Percentiles rank a stretch among this genome's conserved stretches.
Evolutionary conservation across 2,329 filamentous ascomycete species (phyloP).

Genomic region (Nemania serpens): DNA sequence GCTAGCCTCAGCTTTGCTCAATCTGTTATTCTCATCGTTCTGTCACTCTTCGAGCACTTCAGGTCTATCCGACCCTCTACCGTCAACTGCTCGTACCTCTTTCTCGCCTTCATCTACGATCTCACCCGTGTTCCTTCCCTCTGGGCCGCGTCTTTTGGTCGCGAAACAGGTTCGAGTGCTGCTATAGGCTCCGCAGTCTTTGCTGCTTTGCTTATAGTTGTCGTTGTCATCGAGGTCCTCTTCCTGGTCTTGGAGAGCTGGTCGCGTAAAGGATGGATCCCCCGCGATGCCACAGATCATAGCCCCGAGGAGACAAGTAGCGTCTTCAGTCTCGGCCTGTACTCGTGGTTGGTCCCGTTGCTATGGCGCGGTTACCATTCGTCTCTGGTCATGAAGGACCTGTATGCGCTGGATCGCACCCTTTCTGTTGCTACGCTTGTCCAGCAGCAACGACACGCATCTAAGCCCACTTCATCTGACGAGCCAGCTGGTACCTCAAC

Average conservation of each 20-base stretch:
- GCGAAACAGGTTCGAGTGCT: background rate
- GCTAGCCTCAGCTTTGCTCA: background rate
- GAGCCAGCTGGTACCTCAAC: background rate
- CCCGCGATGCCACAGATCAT: background rate
- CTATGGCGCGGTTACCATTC: background rate
- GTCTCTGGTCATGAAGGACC: background rate
- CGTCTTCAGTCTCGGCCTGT: background rate
- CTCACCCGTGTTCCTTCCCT: background rate
- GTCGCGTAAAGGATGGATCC: slow-evolving; percentile 5
- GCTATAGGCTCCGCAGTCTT: background rate
- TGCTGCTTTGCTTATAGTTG: background rate
- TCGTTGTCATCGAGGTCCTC: background rate
- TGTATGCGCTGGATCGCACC: background rate
- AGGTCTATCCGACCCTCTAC: background rate
- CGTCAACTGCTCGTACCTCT: background rate
- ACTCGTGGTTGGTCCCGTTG: background rate
- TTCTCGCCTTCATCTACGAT: background rate
- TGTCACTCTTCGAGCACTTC: background rate
- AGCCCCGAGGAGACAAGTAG: background rate
- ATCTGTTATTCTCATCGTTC: background rate
- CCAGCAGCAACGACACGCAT: background rate
- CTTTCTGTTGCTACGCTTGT: background rate
- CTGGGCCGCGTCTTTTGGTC: background rate
- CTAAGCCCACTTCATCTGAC: background rate
- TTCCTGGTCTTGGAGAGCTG: slow-evolving; percentile 10